Evolutionary conservation across 176 grass and related monocot species (phyloP).

Genomic region (Triticum urartu): DNA sequence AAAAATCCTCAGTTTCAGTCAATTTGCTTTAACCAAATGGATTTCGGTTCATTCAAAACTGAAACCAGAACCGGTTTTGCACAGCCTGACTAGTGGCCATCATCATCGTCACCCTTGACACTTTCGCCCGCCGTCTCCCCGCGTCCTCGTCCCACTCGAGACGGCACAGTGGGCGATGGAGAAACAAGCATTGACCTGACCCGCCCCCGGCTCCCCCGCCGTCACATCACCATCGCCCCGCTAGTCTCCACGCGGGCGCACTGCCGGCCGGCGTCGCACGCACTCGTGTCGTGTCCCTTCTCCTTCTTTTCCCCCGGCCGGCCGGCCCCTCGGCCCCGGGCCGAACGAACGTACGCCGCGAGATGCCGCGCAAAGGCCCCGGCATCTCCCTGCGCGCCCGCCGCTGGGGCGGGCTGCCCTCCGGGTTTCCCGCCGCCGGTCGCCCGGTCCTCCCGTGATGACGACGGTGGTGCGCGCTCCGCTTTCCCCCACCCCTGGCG

Average conservation of each 20-base stretch:
- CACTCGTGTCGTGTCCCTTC: background rate
- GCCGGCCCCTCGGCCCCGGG: background rate
- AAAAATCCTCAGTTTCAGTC: no score
- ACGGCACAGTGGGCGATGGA: no score
- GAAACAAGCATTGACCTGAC: background rate
- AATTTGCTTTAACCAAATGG: no score
- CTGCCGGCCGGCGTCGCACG: background rate
- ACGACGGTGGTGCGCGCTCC: background rate
- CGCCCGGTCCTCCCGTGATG: background rate
- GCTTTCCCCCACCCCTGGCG: background rate
- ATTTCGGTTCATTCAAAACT: no score
- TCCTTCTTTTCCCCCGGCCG: background rate
- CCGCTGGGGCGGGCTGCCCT: background rate
- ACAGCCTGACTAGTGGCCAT: no score
- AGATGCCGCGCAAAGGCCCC: slow-evolving; percentile 1
- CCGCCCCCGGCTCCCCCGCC: no score
- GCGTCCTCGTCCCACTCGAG: no score
- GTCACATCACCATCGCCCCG: background rate
- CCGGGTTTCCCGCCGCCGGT: background rate
- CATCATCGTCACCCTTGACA: no score
- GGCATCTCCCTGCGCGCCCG: background rate
- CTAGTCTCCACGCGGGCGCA: no score
- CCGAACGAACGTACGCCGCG: background rate
- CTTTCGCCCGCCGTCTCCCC: no score
- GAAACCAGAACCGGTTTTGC: no score